These are phyloP conservation scores for Teratosphaeria destructans DNA, from an alignment of 2,329 filamentous ascomycete species.

Conservation along the genomic window DNA sequence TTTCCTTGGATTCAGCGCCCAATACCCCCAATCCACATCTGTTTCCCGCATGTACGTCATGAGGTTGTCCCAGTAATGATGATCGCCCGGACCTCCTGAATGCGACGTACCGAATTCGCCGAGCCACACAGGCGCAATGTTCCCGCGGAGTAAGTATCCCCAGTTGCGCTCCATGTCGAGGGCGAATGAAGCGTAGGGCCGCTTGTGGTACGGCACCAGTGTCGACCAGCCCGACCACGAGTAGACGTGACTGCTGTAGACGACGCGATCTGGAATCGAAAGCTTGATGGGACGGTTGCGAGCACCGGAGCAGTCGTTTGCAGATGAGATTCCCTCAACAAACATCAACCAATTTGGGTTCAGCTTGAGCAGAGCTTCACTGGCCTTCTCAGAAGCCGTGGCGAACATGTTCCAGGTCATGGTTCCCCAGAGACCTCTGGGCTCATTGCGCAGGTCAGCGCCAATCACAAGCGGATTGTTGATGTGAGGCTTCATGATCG, in stretches of 20 bases:
- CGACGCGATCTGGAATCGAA: conserved; percentile 44
- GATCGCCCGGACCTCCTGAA: conserved; percentile 44
- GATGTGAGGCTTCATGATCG: conserved; percentile 49
- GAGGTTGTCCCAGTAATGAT: conserved; percentile 57
- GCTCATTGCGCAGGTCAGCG: conserved; percentile 58
- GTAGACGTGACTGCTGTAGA: conserved; percentile 61
- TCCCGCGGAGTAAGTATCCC: conserved; percentile 50
- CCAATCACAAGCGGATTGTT: conserved; percentile 54
- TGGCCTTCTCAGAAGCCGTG: conserved; percentile 51
- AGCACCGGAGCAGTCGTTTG: conserved; percentile 53
- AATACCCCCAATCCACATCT: conserved; percentile 44
- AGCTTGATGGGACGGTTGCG: conserved; percentile 47
- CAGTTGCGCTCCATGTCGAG: conserved; percentile 54
- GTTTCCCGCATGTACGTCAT: conserved; percentile 53
- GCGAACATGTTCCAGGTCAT: conserved; percentile 59
- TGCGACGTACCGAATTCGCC: conserved; percentile 55
- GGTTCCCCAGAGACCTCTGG: conserved; percentile 57
- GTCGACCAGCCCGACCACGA: conserved; percentile 56
- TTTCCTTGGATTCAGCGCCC: conserved; percentile 59
- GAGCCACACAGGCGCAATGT: conserved; percentile 55
- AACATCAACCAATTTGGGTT: conserved; percentile 57
- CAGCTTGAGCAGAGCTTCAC: conserved; percentile 49
- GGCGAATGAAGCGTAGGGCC: conserved; percentile 52
- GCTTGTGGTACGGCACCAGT: conserved; percentile 47
- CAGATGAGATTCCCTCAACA: conserved; percentile 57